Conservation (phyloP, 257 asterid genomes). For the Solanum neorickii region DNA sequence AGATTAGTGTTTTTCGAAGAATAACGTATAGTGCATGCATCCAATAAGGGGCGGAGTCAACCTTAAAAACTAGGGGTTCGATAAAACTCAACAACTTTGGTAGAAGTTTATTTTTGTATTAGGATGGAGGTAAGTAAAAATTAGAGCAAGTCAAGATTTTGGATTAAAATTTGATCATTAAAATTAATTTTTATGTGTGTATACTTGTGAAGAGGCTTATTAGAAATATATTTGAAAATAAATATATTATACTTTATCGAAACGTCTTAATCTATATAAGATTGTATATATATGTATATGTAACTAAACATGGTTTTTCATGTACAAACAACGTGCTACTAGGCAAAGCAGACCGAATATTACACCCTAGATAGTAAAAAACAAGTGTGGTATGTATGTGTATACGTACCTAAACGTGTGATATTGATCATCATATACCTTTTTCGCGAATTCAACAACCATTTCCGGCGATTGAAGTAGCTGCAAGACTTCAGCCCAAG, state of each 20-base stretch:
- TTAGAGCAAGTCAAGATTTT: background rate
- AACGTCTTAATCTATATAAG: background rate
- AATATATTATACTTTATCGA: background rate
- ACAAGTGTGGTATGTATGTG: no score
- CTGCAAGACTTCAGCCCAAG: constrained; percentile 21
- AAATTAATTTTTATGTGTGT: background rate
- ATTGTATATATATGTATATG: background rate
- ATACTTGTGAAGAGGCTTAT: background rate
- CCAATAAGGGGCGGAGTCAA: background rate
- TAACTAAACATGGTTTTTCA: background rate
- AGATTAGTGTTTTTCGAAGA: background rate
- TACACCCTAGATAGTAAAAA: background rate
- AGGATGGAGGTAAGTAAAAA: background rate
- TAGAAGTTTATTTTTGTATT: background rate
- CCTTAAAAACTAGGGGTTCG: background rate
- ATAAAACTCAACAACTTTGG: background rate
- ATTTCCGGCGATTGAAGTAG: constrained; percentile 11
- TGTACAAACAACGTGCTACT: background rate
- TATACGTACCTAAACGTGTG: constrained; percentile 6
- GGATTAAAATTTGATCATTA: background rate
- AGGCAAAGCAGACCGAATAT: background rate
- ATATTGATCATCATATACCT: constrained; percentile 2
- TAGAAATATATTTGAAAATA: background rate
- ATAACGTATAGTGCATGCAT: background rate
- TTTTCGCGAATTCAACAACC: background rate